phyloP scores from a whole-genome alignment of 164 flowering plant genomes.

The Annona cherimola region DNA sequence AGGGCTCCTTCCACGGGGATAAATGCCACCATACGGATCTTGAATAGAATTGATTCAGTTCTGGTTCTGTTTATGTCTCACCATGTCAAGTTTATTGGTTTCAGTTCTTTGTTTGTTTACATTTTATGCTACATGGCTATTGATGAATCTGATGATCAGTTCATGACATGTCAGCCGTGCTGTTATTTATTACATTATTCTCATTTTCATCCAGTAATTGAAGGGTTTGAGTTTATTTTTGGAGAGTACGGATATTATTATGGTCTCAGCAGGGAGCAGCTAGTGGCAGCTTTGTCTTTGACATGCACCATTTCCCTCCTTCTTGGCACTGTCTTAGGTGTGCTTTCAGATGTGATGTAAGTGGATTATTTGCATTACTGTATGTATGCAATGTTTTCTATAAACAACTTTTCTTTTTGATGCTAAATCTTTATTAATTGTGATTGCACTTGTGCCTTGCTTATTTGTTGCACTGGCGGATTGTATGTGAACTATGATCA shows the following conservation, averaged over 20 bases:
- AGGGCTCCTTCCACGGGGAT: no score
- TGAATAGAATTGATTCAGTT: no score
- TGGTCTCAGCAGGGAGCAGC: constrained; percentile 57
- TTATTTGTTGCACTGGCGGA: no score
- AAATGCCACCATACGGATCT: no score
- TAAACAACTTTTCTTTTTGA: no score
- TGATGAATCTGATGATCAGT: not conserved
- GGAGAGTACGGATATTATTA: constrained; percentile 67
- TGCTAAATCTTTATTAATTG: no score
- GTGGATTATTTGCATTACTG: constrained; percentile 9
- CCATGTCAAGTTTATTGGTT: not conserved
- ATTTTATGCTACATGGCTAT: not conserved
- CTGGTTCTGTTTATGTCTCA: no score
- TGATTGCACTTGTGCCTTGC: no score
- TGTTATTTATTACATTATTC: not conserved
- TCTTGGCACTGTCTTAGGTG: constrained; percentile 53
- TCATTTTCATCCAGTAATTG: constrained; percentile 41
- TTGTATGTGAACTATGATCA: no score
- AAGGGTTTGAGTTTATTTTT: constrained; percentile 69
- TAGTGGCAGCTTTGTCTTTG: constrained; percentile 42
- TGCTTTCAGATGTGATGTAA: constrained; percentile 80
- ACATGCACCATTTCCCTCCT: constrained; percentile 53
- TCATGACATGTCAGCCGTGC: not conserved
- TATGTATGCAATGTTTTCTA: no score
- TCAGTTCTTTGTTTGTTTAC: not conserved